Conservation (phyloP, 148 eudicot genomes). For the Amaranthus hypochondriacus region DNA sequence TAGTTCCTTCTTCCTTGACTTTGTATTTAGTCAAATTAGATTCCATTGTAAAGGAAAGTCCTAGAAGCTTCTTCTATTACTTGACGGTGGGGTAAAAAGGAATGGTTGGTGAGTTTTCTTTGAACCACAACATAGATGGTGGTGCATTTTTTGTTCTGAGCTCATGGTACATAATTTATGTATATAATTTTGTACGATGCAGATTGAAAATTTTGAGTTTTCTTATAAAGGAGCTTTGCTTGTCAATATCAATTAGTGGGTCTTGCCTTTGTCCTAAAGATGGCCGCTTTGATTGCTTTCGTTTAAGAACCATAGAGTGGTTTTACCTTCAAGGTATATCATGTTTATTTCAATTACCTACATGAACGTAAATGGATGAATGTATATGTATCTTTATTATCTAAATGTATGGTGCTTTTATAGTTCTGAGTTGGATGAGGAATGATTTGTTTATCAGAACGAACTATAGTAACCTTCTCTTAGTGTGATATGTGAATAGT, state of each 20-base stretch:
- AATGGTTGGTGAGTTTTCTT: conserved; percentile 47
- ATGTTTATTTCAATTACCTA: background rate
- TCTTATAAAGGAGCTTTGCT: conserved; percentile 44
- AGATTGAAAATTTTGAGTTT: conserved; percentile 61
- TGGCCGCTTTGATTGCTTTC: conserved; percentile 52
- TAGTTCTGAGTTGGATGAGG: background rate
- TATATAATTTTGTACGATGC: background rate
- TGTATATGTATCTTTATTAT: background rate
- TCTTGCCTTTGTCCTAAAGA: conserved; percentile 36
- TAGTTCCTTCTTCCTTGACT: no score
- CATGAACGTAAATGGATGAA: no score
- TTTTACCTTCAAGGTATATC: conserved; percentile 43
- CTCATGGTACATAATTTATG: background rate
- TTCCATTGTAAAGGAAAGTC: no score
- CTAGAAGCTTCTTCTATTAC: conserved; percentile 22
- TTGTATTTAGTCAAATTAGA: no score
- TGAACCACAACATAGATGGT: background rate
- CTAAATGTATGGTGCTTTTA: background rate
- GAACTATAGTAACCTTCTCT: background rate
- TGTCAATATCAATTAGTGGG: conserved; percentile 27
- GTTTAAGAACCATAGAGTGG: conserved; percentile 30
- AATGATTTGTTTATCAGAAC: background rate
- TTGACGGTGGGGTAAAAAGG: conserved; percentile 47
- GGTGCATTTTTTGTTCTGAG: background rate
- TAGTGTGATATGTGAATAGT: conserved; percentile 22